phyloP scores from a whole-genome alignment of 306 rosid species.

The Delonix regia region DNA sequence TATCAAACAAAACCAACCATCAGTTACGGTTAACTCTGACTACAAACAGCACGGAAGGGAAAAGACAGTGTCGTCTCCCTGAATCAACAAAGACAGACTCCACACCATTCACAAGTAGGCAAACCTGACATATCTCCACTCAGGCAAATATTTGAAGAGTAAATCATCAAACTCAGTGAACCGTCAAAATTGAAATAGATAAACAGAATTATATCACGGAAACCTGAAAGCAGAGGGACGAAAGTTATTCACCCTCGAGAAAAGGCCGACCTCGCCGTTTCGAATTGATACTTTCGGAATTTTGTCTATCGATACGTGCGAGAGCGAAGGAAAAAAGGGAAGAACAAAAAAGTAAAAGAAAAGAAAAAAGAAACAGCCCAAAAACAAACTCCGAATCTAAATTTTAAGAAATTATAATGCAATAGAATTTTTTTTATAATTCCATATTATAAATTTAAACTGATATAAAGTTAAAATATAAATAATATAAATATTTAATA shows the following conservation, averaged over 20 bases:
- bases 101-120: conserved; percentile 22
- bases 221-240: conserved; percentile 31
- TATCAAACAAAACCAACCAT: conserved; percentile 14
- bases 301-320: neutral
- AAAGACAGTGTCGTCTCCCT: neutral
- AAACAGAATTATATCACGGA: neutral
- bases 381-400: neutral
- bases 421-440: too few relatives aligned
- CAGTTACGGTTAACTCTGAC: neutral
- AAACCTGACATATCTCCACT: conserved; percentile 7
- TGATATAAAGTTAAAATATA: too few relatives aligned
- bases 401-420: too few relatives aligned
- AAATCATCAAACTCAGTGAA: neutral
- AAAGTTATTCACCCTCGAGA: conserved; percentile 34
- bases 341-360: neutral
- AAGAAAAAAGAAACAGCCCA: neutral
- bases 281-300: conserved; percentile 4
- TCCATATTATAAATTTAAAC: too few relatives aligned
- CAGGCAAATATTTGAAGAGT: conserved; percentile 4
- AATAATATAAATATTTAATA: too few relatives aligned
- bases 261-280: neutral
- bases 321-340: neutral
- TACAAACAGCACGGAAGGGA: conserved; percentile 7
- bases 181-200: neutral
- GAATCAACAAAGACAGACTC: conserved; percentile 10